Evolutionary conservation across 768 basidiomycete genomes (phyloP).

Genomic region (Lactarius evosmus): DNA sequence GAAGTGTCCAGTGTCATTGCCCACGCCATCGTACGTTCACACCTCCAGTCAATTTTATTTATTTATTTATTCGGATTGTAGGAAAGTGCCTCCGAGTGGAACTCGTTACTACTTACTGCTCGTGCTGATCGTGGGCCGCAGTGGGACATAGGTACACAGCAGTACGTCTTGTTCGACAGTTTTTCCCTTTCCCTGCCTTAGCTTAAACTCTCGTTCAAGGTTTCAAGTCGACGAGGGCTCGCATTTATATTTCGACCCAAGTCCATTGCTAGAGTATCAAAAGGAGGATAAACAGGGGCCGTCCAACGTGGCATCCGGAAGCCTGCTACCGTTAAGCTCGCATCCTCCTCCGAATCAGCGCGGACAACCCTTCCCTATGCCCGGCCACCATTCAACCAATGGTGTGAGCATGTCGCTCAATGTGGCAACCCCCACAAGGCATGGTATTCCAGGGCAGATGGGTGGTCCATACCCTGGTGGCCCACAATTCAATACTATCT

Average conservation of each 20-base stretch:
- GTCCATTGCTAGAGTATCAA: constrained; percentile 34
- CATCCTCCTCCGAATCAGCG: constrained; percentile 25
- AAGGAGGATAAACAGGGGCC: constrained; percentile 30
- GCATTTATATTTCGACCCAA: constrained; percentile 70
- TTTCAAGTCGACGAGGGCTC: constrained; percentile 76
- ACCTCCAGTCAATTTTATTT: background rate
- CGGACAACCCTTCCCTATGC: constrained; percentile 15
- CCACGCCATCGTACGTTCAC: constrained; percentile 59
- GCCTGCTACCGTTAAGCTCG: constrained; percentile 24
- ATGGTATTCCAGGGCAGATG: constrained; percentile 32
- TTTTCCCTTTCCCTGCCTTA: background rate
- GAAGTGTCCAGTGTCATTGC: constrained; percentile 49
- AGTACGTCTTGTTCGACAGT: constrained; percentile 46
- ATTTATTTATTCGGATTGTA: constrained; percentile 25
- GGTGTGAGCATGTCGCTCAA: constrained; percentile 23
- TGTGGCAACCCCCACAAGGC: constrained; percentile 31
- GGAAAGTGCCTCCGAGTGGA: constrained; percentile 86
- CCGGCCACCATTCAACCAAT: constrained; percentile 27
- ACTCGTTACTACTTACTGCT: constrained; percentile 72
- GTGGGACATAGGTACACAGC: constrained; percentile 85
- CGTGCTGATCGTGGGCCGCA: constrained; percentile 81
- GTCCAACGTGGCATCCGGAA: background rate
- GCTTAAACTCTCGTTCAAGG: constrained; percentile 37
- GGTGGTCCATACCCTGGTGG: constrained; percentile 29
- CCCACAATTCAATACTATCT: constrained; percentile 35